Percentiles rank a stretch among this genome's conserved stretches.
Conservation (phyloP, 169 alveolate species). For the Miamiensis avidus region DNA sequence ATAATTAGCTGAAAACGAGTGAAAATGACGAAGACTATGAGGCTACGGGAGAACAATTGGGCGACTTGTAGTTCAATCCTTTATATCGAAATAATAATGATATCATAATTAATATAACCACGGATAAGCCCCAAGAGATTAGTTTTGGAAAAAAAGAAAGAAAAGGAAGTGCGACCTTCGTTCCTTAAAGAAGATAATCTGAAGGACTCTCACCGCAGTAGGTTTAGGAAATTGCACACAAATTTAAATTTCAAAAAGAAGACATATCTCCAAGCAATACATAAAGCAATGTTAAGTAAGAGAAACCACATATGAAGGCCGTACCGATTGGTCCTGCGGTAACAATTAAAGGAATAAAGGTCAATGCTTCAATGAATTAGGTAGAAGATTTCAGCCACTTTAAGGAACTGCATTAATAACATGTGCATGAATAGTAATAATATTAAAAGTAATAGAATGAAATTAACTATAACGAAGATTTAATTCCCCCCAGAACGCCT, state of each 20-base stretch:
- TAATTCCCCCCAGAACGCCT: not conserved
- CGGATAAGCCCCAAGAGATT: not conserved
- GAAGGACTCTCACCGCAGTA: not conserved
- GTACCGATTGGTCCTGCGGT: no score
- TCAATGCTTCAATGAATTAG: not conserved
- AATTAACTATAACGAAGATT: not conserved
- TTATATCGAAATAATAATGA: no score
- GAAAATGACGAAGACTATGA: not conserved
- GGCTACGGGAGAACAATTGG: not conserved
- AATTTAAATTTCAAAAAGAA: no score
- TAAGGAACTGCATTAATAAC: not conserved
- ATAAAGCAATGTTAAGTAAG: no score
- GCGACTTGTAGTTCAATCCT: not conserved
- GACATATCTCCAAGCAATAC: no score
- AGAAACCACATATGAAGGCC: no score
- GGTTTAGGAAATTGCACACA: not conserved
- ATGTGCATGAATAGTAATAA: not conserved
- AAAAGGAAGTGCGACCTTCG: not conserved
- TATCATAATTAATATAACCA: no score
- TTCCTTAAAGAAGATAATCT: not conserved
- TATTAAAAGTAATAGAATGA: no score
- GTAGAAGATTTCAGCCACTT: not conserved
- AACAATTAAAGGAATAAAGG: not conserved
- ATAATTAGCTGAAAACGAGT: not conserved
- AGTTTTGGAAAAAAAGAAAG: not conserved